Percentiles rank a stretch among this genome's conserved stretches.
phyloP scores from a whole-genome alignment of 2,329 filamentous ascomycete species.

The Fusarium sp. region DNA sequence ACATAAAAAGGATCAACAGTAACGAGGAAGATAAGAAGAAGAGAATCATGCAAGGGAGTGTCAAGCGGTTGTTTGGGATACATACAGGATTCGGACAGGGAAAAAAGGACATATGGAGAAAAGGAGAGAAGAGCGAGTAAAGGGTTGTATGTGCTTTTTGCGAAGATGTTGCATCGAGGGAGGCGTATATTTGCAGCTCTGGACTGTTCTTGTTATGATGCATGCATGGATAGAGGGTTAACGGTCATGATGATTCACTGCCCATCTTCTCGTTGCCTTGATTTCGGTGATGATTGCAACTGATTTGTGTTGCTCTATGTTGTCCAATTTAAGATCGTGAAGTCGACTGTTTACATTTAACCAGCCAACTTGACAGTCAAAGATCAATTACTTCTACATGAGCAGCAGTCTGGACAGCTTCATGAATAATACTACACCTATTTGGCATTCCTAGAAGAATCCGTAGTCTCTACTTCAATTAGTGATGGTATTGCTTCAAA shows the following conservation, averaged over 20 bases:
- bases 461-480: not conserved
- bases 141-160: conserved; percentile 13
- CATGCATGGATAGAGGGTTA: conserved; percentile 42
- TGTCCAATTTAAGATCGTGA: not conserved
- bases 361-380: not conserved
- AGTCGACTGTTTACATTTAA: not conserved
- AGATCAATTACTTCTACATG: too few relatives aligned
- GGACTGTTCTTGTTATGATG: conserved; percentile 36
- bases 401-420: not conserved
- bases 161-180: conserved; percentile 29
- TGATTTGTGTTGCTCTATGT: not conserved
- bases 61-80: conserved; percentile 35
- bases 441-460: not conserved
- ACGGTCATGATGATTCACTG: conserved; percentile 41
- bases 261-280: not conserved
- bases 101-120: conserved; percentile 33
- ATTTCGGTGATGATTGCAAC: not conserved
- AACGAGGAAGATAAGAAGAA: conserved; percentile 29
- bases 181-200: conserved; percentile 31
- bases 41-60: conserved; percentile 19
- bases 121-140: conserved; percentile 33
- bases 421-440: not conserved
- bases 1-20: conserved; percentile 34
- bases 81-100: conserved; percentile 40
- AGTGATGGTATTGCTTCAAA: too few relatives aligned